Conservation (phyloP, 768 basidiomycete species). For the Rhizopogon rudus region DNA sequence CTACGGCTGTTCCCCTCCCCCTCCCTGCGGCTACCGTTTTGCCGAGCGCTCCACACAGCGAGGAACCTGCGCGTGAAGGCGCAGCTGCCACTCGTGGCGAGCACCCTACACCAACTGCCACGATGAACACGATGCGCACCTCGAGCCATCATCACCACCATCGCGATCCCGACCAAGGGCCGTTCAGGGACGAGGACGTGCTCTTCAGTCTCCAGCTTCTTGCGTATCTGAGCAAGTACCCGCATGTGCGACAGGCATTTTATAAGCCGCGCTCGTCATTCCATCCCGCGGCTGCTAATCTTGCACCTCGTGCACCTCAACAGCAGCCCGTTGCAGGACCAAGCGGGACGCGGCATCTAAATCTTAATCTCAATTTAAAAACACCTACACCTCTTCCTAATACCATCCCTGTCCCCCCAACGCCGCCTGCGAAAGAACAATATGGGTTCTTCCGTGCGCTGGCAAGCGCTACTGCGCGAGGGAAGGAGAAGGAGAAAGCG, state of each 20-base stretch:
- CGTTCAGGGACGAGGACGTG: conserved; percentile 93
- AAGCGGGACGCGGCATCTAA: conserved; percentile 13
- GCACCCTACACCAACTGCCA: conserved; percentile 11
- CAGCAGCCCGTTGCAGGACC: conserved; percentile 22
- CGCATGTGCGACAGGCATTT: conserved; percentile 94
- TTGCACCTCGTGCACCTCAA: conserved; percentile 26
- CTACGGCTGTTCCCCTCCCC: conserved; percentile 50
- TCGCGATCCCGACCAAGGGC: conserved; percentile 45
- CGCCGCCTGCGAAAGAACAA: conserved; percentile 26
- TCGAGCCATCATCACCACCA: conserved; percentile 34
- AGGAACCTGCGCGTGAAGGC: conserved; percentile 1
- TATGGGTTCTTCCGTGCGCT: conserved; percentile 44
- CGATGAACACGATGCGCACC: conserved; percentile 12
- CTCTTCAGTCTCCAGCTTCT: conserved; percentile 86
- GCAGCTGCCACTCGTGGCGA: conserved; percentile 17
- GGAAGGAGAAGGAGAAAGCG: conserved; percentile 44
- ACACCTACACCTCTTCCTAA: not conserved
- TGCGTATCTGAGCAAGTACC: conserved; percentile 96
- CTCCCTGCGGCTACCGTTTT: conserved; percentile 37
- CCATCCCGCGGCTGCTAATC: conserved; percentile 62
- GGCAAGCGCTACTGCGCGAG: conserved; percentile 35
- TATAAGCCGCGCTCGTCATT: conserved; percentile 85
- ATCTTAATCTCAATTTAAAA: not conserved
- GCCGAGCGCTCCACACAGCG: not conserved
- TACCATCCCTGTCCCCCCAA: not conserved